Evolutionary conservation across 805 yeast species (phyloP).

Genomic region (Metschnikowia sp.): DNA sequence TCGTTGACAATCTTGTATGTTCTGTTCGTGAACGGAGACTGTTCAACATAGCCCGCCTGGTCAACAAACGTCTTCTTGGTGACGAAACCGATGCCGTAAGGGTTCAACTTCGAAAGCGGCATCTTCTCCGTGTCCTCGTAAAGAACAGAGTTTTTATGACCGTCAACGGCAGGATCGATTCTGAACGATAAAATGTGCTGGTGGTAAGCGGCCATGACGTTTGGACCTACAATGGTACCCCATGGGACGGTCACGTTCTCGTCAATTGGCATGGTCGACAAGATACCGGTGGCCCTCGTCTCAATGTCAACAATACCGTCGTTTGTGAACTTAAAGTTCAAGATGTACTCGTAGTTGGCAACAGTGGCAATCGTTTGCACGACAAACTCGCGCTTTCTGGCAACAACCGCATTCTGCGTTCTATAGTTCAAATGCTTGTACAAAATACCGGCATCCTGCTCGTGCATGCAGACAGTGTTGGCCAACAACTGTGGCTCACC

Average conservation of each 20-base stretch:
- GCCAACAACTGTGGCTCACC: slow-evolving; percentile 65
- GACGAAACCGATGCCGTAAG: slow-evolving; percentile 66
- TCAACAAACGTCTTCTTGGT: slow-evolving; percentile 63
- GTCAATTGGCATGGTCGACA: slow-evolving; percentile 81
- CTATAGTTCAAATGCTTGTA: slow-evolving; percentile 81
- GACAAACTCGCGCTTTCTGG: slow-evolving; percentile 75
- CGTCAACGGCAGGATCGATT: slow-evolving; percentile 80
- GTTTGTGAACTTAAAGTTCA: slow-evolving; percentile 69
- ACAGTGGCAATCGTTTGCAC: slow-evolving; percentile 81
- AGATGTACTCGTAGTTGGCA: slow-evolving; percentile 77
- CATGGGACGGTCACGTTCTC: slow-evolving; percentile 61
- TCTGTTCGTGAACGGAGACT: slow-evolving; percentile 73
- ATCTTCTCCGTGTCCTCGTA: slow-evolving; percentile 67
- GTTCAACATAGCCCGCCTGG: slow-evolving; percentile 68
- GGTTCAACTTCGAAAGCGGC: slow-evolving; percentile 54
- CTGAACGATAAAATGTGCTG: slow-evolving; percentile 78
- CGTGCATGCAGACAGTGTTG: slow-evolving; percentile 76
- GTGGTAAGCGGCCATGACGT: slow-evolving; percentile 80
- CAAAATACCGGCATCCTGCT: slow-evolving; percentile 71
- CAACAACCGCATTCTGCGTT: slow-evolving; percentile 64
- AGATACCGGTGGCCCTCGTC: slow-evolving; percentile 82
- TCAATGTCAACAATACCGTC: slow-evolving; percentile 77
- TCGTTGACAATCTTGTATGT: slow-evolving; percentile 74
- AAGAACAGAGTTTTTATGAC: slow-evolving; percentile 70
- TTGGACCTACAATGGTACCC: slow-evolving; percentile 77